Evolutionary conservation across 1,139 yeast species (phyloP).

Genomic region (Protomyces macrosporus): DNA sequence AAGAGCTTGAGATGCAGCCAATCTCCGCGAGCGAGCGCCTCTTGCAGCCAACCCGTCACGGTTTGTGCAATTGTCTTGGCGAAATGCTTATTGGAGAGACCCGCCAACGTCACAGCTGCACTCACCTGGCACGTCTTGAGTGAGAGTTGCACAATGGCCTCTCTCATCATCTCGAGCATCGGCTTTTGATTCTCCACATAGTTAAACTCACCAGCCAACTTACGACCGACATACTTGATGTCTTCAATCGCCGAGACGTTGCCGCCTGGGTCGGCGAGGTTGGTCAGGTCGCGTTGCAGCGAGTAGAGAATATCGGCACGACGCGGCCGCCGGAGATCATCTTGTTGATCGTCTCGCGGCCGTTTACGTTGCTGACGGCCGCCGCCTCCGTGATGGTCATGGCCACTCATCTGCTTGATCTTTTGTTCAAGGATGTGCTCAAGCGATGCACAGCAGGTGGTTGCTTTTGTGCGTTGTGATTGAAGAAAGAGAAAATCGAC

Average conservation of each 20-base stretch:
- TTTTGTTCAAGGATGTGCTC: neutral
- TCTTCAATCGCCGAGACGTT: constrained; percentile 25
- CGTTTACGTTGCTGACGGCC: constrained; percentile 23
- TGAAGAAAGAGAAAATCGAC: neutral
- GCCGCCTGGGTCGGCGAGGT: constrained; percentile 10
- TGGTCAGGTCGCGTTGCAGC: constrained; percentile 20
- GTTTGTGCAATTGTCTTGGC: constrained; percentile 67
- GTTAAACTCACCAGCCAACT: constrained; percentile 27
- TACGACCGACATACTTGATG: constrained; percentile 28
- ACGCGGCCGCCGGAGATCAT: constrained; percentile 20
- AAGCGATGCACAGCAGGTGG: neutral
- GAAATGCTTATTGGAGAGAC: constrained; percentile 59
- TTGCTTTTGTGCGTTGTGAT: neutral
- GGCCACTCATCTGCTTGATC: neutral
- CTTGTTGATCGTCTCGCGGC: constrained; percentile 17
- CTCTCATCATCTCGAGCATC: neutral
- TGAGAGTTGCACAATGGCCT: constrained; percentile 67
- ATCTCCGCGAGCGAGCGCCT: constrained; percentile 46
- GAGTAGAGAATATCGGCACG: constrained; percentile 6
- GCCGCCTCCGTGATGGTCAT: constrained; percentile 1
- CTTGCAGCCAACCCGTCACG: constrained; percentile 59
- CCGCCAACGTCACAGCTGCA: constrained; percentile 63
- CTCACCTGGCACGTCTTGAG: constrained; percentile 73
- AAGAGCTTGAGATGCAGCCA: constrained; percentile 69
- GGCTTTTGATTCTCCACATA: constrained; percentile 26